Evolutionary conservation across 1,284 basidiomycete species (phyloP), one percentile per base, ranked within the genome.

Genomic region (Fomitopsis betulina): DNA sequence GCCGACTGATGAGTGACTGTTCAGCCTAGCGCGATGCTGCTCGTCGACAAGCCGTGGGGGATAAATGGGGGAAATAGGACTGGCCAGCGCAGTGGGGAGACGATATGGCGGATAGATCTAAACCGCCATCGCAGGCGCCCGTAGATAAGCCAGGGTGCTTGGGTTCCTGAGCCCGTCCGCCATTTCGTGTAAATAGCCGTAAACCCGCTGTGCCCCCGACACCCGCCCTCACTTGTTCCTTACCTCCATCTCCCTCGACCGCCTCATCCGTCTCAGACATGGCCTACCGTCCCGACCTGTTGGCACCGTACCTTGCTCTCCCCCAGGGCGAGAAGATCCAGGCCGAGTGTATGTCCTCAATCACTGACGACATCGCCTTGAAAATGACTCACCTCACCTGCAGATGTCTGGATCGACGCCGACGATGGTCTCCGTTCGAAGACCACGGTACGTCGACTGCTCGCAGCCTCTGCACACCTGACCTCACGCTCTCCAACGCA

Each of bases 361-460:
- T 60, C 62, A 42, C 50, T 15, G 8, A 43, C 53, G 25, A 23
- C 47, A 37, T 25, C 43, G 51, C 27, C 37, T 60, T 56, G n/a
- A 58, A 55, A 58, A 43, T 63, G 56, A 62, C 67, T 72, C 62
- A 67, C 65, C 64, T 62, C 60, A 59, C 57, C 58, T 61, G 56
- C 74, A 95, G 93, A 96, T 76, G 90, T 96, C 76, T 97, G 94
- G 94, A 88, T 96, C 72, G 94, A 97, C 73, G 94, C 94, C 65
- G 91, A 96, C 73, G 83, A 84, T 65, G 95, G 93, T 66, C 84
- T 97, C 65, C 93, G 95, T 73, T 95, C 87, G 68, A 98, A 98
- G 83, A 97, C 94, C 63, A 96, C 90, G 55, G 90, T 90, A 58
- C 51, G 83, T 76, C 40, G n/a, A 32, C 54, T 37, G 53, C 42